Conservation (phyloP, 768 basidiomycete genomes). For the Dendrothele bispora region DNA sequence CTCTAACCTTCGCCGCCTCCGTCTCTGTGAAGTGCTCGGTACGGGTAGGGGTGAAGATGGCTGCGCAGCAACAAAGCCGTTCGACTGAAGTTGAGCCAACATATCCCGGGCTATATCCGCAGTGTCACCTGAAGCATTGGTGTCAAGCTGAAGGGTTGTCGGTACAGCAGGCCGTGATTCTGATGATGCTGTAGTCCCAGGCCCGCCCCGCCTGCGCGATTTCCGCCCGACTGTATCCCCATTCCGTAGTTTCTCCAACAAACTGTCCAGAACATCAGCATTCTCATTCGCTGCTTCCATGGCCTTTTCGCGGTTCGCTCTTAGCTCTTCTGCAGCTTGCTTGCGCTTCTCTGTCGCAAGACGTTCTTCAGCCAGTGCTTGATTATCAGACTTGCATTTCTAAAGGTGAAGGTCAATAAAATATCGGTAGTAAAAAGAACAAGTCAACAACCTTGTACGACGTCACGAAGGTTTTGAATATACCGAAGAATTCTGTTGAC, state of each 20-base stretch:
- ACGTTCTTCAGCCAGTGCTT: constrained; percentile 70
- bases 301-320: constrained; percentile 52
- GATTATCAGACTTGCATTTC: constrained; percentile 90
- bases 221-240: constrained; percentile 66
- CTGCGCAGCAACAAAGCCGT: constrained; percentile 53
- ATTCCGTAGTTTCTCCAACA: constrained; percentile 70
- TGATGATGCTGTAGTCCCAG: constrained; percentile 30
- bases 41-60: constrained; percentile 45
- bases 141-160: constrained; percentile 33
- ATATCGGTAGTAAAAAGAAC: not conserved
- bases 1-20: constrained; percentile 32
- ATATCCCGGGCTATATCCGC: constrained; percentile 71
- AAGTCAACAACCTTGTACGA: constrained; percentile 72
- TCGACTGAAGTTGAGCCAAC: constrained; percentile 71
- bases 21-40: constrained; percentile 34
- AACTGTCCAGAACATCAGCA: constrained; percentile 67
- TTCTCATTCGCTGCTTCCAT: constrained; percentile 43
- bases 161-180: constrained; percentile 33
- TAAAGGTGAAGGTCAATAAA: constrained; percentile 26
- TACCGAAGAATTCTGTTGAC: constrained; percentile 91
- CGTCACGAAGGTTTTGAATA: constrained; percentile 96
- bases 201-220: constrained; percentile 48
- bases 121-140: constrained; percentile 31
- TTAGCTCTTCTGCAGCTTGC: constrained; percentile 64
- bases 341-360: constrained; percentile 67